phyloP scores from a whole-genome alignment of 2,329 filamentous ascomycete genomes.

The Myriosclerotinia duriaeana region DNA sequence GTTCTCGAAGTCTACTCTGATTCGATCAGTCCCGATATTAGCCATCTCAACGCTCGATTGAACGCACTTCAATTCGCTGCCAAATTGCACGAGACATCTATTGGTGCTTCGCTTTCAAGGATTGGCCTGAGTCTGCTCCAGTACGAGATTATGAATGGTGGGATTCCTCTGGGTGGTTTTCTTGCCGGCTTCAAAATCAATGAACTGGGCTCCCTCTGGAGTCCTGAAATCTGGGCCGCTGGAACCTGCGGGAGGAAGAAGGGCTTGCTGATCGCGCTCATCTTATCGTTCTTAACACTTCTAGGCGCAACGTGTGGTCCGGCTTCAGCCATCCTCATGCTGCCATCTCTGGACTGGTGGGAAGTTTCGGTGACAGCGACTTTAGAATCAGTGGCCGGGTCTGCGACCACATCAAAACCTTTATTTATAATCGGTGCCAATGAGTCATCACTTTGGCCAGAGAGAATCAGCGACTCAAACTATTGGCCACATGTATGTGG shows the following conservation, averaged over 20 bases:
- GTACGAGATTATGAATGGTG: neutral
- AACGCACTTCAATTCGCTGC: conserved; percentile 4
- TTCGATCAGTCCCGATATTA: neutral
- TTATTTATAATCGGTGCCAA: neutral
- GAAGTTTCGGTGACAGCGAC: neutral
- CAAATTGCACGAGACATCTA: neutral
- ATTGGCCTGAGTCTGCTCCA: neutral
- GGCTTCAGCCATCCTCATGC: conserved; percentile 3
- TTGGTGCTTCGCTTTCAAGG: neutral
- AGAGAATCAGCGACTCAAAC: neutral
- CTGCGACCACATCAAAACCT: neutral
- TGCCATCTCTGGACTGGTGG: conserved; percentile 5
- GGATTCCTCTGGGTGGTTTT: neutral
- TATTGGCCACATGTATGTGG: neutral
- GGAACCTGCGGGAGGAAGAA: neutral
- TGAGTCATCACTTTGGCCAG: neutral
- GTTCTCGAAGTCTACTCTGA: neutral
- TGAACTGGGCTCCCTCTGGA: conserved; percentile 2
- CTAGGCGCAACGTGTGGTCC: conserved; percentile 1
- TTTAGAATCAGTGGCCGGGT: neutral
- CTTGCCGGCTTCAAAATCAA: neutral
- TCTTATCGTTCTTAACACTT: neutral
- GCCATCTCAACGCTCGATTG: neutral
- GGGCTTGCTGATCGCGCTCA: neutral
- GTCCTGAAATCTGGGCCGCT: conserved; percentile 2